These are phyloP conservation scores for Capsella rubella DNA, from an alignment of 441 rosid species.

Conservation along the genomic window DNA sequence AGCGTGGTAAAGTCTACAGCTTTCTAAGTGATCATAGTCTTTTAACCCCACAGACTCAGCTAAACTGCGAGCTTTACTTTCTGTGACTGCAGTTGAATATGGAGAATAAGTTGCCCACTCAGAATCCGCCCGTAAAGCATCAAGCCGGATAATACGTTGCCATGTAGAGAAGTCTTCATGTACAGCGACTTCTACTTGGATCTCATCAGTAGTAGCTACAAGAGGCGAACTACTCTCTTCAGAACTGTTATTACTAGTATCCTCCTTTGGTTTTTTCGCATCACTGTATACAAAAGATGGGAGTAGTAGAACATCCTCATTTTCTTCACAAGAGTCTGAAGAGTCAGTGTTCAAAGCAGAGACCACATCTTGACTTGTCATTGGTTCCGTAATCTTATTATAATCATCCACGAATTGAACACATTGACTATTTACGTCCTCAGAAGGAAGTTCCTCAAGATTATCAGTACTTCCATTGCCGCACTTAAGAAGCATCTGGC, in stretches of 20 bases:
- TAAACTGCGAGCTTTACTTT: constrained; percentile 58
- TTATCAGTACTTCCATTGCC: constrained; percentile 48
- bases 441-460: constrained; percentile 63
- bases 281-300: constrained; percentile 56
- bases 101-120: constrained; percentile 76
- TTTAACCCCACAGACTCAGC: constrained; percentile 86
- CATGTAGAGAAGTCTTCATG: constrained; percentile 80
- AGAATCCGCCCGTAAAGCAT: constrained; percentile 87
- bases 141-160: constrained; percentile 92
- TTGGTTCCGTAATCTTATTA: constrained; percentile 47
- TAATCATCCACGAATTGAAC: constrained; percentile 54
- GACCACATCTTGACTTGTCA: constrained; percentile 55
- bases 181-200: constrained; percentile 37
- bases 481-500: constrained; percentile 58
- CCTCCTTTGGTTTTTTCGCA: constrained; percentile 50
- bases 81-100: constrained; percentile 66
- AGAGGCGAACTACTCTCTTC: constrained; percentile 45
- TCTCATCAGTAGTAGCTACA: constrained; percentile 38
- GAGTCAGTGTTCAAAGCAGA: constrained; percentile 67
- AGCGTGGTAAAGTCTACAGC: constrained; percentile 85
- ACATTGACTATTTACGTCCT: constrained; percentile 59
- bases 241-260: constrained; percentile 37
- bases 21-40: constrained; percentile 83
- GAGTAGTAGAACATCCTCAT: constrained; percentile 60
- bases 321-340: constrained; percentile 75